Evolutionary conservation across 176 grass and related monocot species (phyloP).

Genomic region (Oryza meyeriana): DNA sequence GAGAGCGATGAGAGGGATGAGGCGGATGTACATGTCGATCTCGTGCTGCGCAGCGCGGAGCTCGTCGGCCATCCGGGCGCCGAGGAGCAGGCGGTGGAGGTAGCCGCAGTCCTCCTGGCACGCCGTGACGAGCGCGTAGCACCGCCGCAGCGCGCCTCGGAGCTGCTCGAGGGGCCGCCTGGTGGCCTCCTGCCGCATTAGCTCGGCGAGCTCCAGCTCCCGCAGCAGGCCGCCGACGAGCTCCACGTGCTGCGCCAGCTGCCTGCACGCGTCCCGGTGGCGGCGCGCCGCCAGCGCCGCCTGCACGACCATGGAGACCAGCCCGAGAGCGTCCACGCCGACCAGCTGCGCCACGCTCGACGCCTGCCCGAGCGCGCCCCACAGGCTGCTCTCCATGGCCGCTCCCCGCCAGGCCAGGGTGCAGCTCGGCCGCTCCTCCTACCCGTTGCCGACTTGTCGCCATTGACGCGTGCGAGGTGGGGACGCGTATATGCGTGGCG

Average conservation of each 20-base stretch:
- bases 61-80: constrained; percentile 35
- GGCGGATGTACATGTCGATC: constrained; percentile 54
- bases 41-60: constrained; percentile 40
- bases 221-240: constrained; percentile 50
- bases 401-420: neutral
- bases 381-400: constrained; percentile 21
- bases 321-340: constrained; percentile 58
- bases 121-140: constrained; percentile 41
- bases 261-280: constrained; percentile 53
- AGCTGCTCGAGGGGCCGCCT: constrained; percentile 53
- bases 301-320: constrained; percentile 65
- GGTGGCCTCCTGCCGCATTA: constrained; percentile 47
- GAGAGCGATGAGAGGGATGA: constrained; percentile 56
- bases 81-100: constrained; percentile 38
- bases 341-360: constrained; percentile 38
- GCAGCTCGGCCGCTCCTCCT: neutral
- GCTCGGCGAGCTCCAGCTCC: constrained; percentile 48
- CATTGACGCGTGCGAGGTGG: neutral
- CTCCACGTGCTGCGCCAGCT: constrained; percentile 48
- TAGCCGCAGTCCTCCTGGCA: constrained; percentile 54
- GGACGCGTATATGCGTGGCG: neutral
- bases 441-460: neutral
- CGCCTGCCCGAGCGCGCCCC: constrained; percentile 24
- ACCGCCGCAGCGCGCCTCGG: constrained; percentile 28
- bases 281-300: constrained; percentile 51